These are phyloP conservation scores for Tylopilus rubrobrunneus DNA, from an alignment of 768 basidiomycete species.

Conservation along the genomic window DNA sequence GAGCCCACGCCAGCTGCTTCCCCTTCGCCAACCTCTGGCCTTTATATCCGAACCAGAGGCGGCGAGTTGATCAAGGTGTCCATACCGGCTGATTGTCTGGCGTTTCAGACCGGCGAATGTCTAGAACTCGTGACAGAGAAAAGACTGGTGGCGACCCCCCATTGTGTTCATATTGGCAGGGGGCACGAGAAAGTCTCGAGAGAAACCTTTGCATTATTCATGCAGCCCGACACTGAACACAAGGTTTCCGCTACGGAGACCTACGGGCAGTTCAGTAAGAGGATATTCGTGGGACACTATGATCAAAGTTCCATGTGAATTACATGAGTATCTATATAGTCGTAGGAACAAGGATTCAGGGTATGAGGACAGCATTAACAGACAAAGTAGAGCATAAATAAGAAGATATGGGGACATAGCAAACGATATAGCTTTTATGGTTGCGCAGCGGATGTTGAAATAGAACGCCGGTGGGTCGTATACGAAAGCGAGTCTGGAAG, in stretches of 20 bases:
- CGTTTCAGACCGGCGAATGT: conserved; percentile 97
- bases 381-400: background rate
- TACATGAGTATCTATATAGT: conserved; percentile 6
- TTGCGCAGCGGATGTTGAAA: conserved; percentile 30
- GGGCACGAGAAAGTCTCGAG: conserved; percentile 55
- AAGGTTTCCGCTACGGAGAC: conserved; percentile 65
- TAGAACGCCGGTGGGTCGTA: conserved; percentile 39
- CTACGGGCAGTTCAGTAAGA: conserved; percentile 88
- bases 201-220: conserved; percentile 87
- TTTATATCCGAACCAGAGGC: conserved; percentile 87
- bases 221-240: conserved; percentile 85
- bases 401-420: background rate
- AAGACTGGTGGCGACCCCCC: conserved; percentile 85
- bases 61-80: conserved; percentile 76
- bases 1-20: conserved; percentile 52
- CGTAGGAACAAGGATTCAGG: background rate
- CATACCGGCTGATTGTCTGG: conserved; percentile 81
- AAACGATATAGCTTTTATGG: conserved; percentile 12
- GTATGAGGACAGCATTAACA: conserved; percentile 9
- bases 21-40: conserved; percentile 75
- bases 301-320: conserved; percentile 19
- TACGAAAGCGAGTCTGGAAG: conserved; percentile 51
- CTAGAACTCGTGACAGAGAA: conserved; percentile 84
- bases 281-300: conserved; percentile 62
- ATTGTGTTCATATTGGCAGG: conserved; percentile 80